Conservation (phyloP, 495 filamentous ascomycete species). For the Physcia stellaris region DNA sequence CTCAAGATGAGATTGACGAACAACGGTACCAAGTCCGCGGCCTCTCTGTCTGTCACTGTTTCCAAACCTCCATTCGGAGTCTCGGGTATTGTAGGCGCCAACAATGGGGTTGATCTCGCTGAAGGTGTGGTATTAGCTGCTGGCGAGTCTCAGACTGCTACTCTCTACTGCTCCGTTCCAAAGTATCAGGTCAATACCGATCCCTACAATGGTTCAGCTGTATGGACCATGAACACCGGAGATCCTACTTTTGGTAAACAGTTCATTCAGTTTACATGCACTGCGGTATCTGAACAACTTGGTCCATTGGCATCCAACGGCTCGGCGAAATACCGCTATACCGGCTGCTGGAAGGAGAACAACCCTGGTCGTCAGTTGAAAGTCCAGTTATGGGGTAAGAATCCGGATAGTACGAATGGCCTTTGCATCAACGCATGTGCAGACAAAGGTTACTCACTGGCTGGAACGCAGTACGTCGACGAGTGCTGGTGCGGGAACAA, state of each 20-base stretch:
- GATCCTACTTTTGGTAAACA: constrained; percentile 26
- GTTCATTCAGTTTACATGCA: constrained; percentile 20
- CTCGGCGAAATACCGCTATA: constrained; percentile 17
- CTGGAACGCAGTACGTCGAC: constrained; percentile 33
- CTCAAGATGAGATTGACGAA: constrained; percentile 32
- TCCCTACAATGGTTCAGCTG: constrained; percentile 19
- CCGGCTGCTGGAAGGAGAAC: constrained; percentile 24
- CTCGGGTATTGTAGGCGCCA: constrained; percentile 23
- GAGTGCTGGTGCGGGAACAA: constrained; percentile 37
- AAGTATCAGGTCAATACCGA: constrained; percentile 32
- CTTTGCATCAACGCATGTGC: constrained; percentile 27
- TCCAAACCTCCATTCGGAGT: constrained; percentile 34
- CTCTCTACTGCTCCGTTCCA: constrained; percentile 27
- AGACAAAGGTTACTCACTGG: constrained; percentile 25
- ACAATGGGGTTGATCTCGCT: constrained; percentile 32
- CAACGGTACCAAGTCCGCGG: constrained; percentile 19
- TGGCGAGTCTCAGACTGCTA: constrained; percentile 24
- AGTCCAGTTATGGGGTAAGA: constrained; percentile 14
- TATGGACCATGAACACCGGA: constrained; percentile 31
- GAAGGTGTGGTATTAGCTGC: constrained; percentile 33
- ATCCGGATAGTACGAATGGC: constrained; percentile 22
- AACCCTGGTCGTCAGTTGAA: constrained; percentile 20
- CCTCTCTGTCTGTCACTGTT: constrained; percentile 29
- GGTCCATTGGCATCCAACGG: constrained; percentile 19
- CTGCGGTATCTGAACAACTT: constrained; percentile 14